These are phyloP conservation scores for Arthrobotrys sphaeroides DNA, from an alignment of 2,329 filamentous ascomycete genomes.

Conservation along the genomic window DNA sequence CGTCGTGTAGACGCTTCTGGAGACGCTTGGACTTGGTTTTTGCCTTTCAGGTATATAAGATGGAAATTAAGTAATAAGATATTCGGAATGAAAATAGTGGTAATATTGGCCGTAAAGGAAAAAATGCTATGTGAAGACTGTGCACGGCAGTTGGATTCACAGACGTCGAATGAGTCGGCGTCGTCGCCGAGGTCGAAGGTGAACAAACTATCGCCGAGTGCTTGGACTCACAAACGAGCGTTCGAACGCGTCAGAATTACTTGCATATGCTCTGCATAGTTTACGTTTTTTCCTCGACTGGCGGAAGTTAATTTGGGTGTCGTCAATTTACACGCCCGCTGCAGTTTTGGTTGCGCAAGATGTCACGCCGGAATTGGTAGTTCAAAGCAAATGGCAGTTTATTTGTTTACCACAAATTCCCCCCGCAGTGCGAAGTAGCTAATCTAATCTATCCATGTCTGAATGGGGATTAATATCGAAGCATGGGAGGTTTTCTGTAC, in stretches of 20 bases:
- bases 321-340: no score
- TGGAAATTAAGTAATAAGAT: not conserved
- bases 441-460: constrained; percentile 8
- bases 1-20: not conserved
- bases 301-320: not conserved
- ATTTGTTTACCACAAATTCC: constrained; percentile 7
- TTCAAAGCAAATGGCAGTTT: constrained; percentile 10
- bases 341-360: constrained; percentile 3
- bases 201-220: no score
- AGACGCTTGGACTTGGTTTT: not conserved
- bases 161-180: no score
- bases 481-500: constrained; percentile 3
- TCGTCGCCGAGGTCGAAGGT: no score
- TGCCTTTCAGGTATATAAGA: not conserved
- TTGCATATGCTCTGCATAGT: constrained; percentile 19
- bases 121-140: no score
- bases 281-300: constrained; percentile 1
- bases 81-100: no score
- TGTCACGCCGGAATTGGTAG: constrained; percentile 28
- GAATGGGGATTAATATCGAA: constrained; percentile 3
- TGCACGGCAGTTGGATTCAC: no score
- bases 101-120: no score
- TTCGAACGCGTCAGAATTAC: constrained; percentile 45
- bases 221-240: no score
- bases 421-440: no score